A percentile compares a stretch with the other conserved stretches of the same genome.
Evolutionary conservation across 345 rosid genomes (phyloP).

Genomic region (Acer negundo): DNA sequence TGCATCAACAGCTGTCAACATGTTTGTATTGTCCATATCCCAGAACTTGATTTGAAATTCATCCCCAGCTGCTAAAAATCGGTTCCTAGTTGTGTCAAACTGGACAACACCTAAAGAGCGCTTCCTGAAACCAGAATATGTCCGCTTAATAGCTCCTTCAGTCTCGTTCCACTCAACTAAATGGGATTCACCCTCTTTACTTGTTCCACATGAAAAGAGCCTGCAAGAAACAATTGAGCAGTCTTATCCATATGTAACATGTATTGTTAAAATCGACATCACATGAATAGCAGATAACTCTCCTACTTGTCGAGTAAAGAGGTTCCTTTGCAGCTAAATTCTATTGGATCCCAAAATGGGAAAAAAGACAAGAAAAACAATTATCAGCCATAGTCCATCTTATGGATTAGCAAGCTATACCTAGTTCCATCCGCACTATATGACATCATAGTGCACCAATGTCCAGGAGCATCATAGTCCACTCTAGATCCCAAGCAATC

Average conservation of each 20-base stretch:
- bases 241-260: neutral
- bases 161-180: conserved; percentile 77
- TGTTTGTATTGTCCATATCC: conserved; percentile 61
- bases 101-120: conserved; percentile 57
- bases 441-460: conserved; percentile 75
- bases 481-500: conserved; percentile 81
- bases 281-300: neutral
- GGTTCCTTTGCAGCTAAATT: neutral
- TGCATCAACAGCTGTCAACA: conserved; percentile 52
- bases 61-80: conserved; percentile 68
- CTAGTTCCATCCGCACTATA: conserved; percentile 88
- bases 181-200: conserved; percentile 67
- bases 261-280: neutral
- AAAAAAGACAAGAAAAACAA: neutral
- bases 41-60: conserved; percentile 63
- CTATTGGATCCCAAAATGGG: too few relatives aligned
- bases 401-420: conserved; percentile 31
- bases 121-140: conserved; percentile 61
- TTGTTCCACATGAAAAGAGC: conserved; percentile 75
- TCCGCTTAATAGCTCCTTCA: conserved; percentile 59
- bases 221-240: conserved; percentile 30
- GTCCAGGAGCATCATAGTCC: conserved; percentile 90
- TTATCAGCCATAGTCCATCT: neutral
- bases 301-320: neutral
- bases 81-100: conserved; percentile 66